Evolutionary conservation across 2,329 filamentous ascomycete genomes (phyloP).

Genomic region (Diaporthe sp.): DNA sequence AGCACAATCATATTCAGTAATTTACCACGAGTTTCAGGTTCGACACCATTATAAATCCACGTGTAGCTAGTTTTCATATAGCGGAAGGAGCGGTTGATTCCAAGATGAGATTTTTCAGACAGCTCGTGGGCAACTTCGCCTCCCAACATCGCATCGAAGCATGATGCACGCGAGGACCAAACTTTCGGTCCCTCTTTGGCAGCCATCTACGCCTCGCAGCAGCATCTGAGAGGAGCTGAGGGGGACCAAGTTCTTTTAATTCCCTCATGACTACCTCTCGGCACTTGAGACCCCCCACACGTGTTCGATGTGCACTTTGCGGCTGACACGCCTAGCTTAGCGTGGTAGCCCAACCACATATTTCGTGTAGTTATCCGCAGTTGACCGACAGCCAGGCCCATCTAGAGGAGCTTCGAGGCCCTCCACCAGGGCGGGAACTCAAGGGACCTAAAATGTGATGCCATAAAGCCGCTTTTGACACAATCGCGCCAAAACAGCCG

Average conservation of each 20-base stretch:
- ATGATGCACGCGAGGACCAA: not conserved
- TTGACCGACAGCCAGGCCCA: not conserved
- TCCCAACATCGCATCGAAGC: not conserved
- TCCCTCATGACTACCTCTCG: not conserved
- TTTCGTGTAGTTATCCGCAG: not conserved
- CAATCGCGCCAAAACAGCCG: constrained; percentile 24
- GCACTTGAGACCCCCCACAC: not conserved
- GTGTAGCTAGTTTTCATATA: not conserved
- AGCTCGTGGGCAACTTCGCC: too few relatives aligned
- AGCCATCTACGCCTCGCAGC: not conserved
- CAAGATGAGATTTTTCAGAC: too few relatives aligned
- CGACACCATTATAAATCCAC: not conserved
- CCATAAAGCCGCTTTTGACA: constrained; percentile 30
- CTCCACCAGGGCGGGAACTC: not conserved
- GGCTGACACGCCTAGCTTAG: not conserved
- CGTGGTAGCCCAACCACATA: not conserved
- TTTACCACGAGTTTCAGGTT: not conserved
- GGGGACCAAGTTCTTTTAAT: not conserved
- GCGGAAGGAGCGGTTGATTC: not conserved
- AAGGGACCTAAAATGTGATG: constrained; percentile 9
- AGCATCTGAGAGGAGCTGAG: not conserved
- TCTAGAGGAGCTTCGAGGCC: not conserved
- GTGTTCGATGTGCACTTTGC: not conserved
- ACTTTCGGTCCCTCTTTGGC: not conserved
- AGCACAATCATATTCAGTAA: too few relatives aligned